Conservation (phyloP, 345 rosid species). For the Sisymbrium altissimum region DNA sequence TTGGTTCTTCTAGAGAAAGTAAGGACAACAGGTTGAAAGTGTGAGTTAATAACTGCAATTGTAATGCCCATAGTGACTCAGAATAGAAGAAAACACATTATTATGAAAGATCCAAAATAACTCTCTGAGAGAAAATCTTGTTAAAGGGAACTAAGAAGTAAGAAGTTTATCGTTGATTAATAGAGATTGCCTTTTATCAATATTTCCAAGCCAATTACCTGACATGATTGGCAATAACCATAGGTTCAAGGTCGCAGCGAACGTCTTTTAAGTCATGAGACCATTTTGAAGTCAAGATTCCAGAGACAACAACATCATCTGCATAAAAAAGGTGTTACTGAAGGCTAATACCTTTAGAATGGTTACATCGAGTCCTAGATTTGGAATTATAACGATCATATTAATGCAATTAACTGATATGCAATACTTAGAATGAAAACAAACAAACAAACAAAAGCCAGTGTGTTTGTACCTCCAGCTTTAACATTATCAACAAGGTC, state of each 20-base stretch:
- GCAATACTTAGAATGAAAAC: background rate
- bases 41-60: background rate
- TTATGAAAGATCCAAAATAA: no score
- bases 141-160: no score
- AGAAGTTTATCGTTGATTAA: background rate
- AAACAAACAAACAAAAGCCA: background rate
- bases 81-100: no score
- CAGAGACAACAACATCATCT: conserved; percentile 90
- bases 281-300: conserved; percentile 90
- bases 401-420: background rate
- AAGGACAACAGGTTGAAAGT: background rate
- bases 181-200: background rate
- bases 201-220: conserved; percentile 46
- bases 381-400: background rate
- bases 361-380: background rate
- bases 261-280: conserved; percentile 90
- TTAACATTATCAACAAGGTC: conserved; percentile 95
- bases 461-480: conserved; percentile 77
- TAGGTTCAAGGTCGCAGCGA: conserved; percentile 91
- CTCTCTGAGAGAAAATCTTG: no score
- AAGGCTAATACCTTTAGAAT: background rate
- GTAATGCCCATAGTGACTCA: background rate
- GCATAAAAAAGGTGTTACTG: conserved; percentile 12
- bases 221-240: conserved; percentile 76
- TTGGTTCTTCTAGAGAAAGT: conserved; percentile 63